These are phyloP conservation scores for Ascoidea tarda DNA, from an alignment of 805 yeast genomes.

Conservation along the genomic window DNA sequence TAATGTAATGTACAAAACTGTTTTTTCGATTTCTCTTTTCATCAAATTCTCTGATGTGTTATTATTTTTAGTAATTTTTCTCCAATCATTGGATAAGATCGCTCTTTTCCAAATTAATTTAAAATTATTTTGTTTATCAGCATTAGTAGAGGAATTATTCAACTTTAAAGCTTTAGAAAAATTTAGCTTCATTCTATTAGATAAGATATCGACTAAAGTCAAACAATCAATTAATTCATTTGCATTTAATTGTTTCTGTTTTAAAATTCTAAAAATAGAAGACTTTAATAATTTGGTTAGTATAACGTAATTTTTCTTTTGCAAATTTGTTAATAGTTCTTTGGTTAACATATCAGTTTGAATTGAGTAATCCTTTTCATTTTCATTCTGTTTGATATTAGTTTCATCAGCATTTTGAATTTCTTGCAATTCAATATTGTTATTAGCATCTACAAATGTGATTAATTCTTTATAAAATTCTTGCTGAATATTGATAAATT, in stretches of 20 bases:
- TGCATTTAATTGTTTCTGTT: constrained; percentile 24
- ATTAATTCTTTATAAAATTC: constrained; percentile 18
- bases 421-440: constrained; percentile 3
- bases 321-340: constrained; percentile 14
- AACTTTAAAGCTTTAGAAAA: constrained; percentile 36
- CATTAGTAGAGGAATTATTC: constrained; percentile 15
- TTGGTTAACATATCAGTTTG: constrained; percentile 13
- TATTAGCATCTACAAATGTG: constrained; percentile 13
- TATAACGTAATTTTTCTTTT: constrained; percentile 10
- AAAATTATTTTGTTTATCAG: constrained; percentile 20
- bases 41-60: constrained; percentile 27
- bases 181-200: constrained; percentile 14
- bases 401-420: no score
- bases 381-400: no score
- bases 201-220: constrained; percentile 27
- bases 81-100: constrained; percentile 40
- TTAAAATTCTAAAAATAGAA: constrained; percentile 17
- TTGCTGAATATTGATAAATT: constrained; percentile 35
- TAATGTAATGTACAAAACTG: constrained; percentile 33
- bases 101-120: constrained; percentile 46
- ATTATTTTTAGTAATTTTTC: constrained; percentile 20
- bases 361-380: constrained; percentile 3
- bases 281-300: constrained; percentile 10
- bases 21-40: constrained; percentile 24
- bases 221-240: constrained; percentile 37